Evolutionary conservation across 2,329 filamentous ascomycete species (phyloP).

Genomic region (Cladophialophora immunda): DNA sequence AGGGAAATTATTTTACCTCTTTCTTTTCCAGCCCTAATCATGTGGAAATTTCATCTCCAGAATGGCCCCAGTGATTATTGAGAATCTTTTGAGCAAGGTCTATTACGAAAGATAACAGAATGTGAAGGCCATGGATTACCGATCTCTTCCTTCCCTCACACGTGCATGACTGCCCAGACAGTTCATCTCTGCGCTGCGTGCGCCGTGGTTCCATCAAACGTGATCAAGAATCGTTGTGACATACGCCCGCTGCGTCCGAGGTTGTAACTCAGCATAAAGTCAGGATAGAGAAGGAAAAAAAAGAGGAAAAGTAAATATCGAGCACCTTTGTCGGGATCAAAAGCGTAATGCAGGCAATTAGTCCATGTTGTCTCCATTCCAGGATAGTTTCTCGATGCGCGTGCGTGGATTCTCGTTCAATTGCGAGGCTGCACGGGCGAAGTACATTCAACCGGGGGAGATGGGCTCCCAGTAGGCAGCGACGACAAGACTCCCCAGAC

Average conservation of each 20-base stretch:
- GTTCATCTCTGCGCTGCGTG: too few relatives aligned
- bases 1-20: background rate
- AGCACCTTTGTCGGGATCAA: background rate
- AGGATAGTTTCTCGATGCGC: background rate
- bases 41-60: background rate
- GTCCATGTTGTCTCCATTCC: background rate
- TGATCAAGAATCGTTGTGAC: too few relatives aligned
- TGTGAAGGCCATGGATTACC: background rate
- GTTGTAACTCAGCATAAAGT: too few relatives aligned
- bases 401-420: background rate
- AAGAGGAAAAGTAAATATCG: too few relatives aligned
- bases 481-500: conserved; percentile 10
- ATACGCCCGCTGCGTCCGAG: too few relatives aligned
- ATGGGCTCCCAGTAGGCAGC: conserved; percentile 33
- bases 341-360: background rate
- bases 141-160: too few relatives aligned
- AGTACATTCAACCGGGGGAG: conserved; percentile 1
- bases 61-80: background rate
- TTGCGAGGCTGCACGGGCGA: background rate
- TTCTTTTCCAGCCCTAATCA: background rate
- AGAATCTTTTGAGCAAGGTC: background rate
- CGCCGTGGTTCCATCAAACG: too few relatives aligned
- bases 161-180: too few relatives aligned
- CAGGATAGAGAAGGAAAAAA: background rate
- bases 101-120: conserved; percentile 2